Base-by-base conservation (phyloP, 139 green algal genomes). In the Nannochloris sp. region DNA sequence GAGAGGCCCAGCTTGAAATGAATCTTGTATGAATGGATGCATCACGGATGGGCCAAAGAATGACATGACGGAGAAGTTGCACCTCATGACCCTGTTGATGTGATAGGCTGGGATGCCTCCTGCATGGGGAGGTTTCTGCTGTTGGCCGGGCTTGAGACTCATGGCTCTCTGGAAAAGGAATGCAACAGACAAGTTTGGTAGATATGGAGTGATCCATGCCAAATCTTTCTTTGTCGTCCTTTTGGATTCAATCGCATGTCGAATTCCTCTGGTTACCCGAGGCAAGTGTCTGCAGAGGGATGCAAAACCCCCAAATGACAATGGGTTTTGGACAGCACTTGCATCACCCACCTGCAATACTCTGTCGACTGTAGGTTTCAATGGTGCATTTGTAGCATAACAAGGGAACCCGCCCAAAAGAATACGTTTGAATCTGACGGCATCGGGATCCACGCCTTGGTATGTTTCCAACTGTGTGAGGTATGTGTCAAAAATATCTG, bases 161-260 rank as follows among this genome's bases (percentile, higher is more conserved):
- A 91, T 91, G 49, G 81, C 73, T 11, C 83, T 61, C 74, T 89
- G 83, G 67, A 88, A 89, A 48, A 91, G 75, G 77, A 78, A 87
- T 3, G 79, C 75, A n/a, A 70, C 72, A 1, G 83, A 75, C 27
- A 91, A 71, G 0, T 74, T 78, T 27, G 85, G 85, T 79, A 86
- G 79, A 71, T 88, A 90, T 12, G 81, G 75, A 25, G 85, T 75
- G n/a, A 89, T 24, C 59, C 60, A 76, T 2, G 24, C 10, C 15
- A 88, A 67, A 34, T 83, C 75, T 5, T 12, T 7, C 0, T 34
- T 27, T 0, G 15, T 43, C 1, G 86, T 66, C 9, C 56, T 65
- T 48, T 81, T 68, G 31, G 73, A 46, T 7, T 24, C n/a, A 67
- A 80, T 55, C 2, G 69, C 68, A 4, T 81, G 62, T 54, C 78